phyloP scores from a whole-genome alignment of 2,329 filamentous ascomycete species.

The Talaromyces sp. region DNA sequence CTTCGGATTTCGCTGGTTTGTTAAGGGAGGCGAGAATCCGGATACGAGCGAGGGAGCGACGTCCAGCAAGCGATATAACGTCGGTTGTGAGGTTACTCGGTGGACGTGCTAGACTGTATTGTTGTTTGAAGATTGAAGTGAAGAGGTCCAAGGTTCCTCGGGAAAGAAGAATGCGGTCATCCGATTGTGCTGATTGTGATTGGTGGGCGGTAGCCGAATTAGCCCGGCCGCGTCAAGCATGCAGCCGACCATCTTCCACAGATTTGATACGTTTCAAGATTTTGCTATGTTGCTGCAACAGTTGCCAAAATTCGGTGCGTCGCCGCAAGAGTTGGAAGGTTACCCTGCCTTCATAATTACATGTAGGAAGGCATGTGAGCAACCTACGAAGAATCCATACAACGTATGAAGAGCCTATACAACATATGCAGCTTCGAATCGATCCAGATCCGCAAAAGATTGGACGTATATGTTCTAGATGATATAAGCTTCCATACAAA shows the following conservation, averaged over 20 bases:
- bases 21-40: neutral
- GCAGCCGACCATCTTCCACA: conserved; percentile 10
- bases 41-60: neutral
- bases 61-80: neutral
- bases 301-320: too few species aligned
- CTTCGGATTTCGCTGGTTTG: neutral
- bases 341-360: too few species aligned
- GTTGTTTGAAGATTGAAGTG: neutral
- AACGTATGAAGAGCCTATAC: too few species aligned
- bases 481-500: too few species aligned
- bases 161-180: conserved; percentile 40
- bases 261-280: too few species aligned
- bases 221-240: conserved; percentile 26
- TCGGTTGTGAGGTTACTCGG: neutral
- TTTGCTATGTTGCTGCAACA: too few species aligned
- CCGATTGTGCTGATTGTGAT: conserved; percentile 33
- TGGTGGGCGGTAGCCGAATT: conserved; percentile 36
- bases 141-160: conserved; percentile 32
- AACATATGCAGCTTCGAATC: too few species aligned
- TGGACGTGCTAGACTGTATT: neutral
- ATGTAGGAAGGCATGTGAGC: too few species aligned
- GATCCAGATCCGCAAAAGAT: too few species aligned
- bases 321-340: too few species aligned
- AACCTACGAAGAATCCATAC: too few species aligned
- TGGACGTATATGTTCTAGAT: too few species aligned